A percentile compares a stretch with the other conserved stretches of the same genome.
Evolutionary conservation across 129 eudicot genomes (phyloP).

Genomic region (Saussurea involucrata): DNA sequence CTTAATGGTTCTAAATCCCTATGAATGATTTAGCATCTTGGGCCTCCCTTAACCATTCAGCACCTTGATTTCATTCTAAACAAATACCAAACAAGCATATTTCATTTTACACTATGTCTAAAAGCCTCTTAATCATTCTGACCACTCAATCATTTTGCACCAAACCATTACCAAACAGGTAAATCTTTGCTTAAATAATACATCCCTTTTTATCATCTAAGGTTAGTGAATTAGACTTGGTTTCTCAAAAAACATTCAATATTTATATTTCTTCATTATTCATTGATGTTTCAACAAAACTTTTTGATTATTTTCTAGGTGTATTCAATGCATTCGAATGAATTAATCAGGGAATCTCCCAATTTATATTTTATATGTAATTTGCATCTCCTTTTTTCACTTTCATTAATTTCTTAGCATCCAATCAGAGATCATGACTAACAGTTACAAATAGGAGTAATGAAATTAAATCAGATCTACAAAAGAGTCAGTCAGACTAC

Average conservation of each 20-base stretch:
- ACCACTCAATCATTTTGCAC: too few relatives aligned
- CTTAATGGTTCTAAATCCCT: too few relatives aligned
- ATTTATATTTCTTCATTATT: background rate
- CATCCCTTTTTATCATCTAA: background rate
- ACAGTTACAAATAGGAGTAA: background rate
- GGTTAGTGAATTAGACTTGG: too few relatives aligned
- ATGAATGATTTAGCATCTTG: too few relatives aligned
- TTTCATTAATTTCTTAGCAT: background rate
- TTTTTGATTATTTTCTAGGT: background rate
- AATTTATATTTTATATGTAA: background rate
- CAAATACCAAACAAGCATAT: too few relatives aligned
- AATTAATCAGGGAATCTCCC: background rate
- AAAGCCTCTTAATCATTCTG: too few relatives aligned
- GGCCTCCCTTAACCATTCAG: too few relatives aligned
- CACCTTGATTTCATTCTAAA: too few relatives aligned
- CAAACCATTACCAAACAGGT: too few relatives aligned
- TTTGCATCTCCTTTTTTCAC: background rate
- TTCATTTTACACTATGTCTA: too few relatives aligned
- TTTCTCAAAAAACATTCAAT: too few relatives aligned
- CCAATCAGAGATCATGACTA: background rate
- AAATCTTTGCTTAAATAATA: background rate
- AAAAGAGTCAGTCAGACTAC: background rate
- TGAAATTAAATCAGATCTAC: background rate
- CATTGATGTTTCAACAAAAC: background rate
- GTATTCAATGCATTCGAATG: too few relatives aligned